Evolutionary conservation across 129 eudicot species (phyloP), one percentile per base, ranked within the genome.

Genomic region (Erigeron canadensis): DNA sequence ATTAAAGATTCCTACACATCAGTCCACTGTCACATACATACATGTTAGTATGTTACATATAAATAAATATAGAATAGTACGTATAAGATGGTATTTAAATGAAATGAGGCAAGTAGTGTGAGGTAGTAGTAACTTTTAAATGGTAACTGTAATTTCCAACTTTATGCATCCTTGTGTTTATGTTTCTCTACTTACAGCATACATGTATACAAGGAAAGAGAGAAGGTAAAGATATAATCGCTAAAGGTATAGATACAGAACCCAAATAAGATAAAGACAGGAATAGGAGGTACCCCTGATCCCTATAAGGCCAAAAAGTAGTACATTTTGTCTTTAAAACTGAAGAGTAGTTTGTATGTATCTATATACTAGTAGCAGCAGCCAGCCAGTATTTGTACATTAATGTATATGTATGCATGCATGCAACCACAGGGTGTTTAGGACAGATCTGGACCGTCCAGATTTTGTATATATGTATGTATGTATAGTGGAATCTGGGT

Each of bases 81-180:
- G 40, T 15, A 0, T 21, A 2, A 57, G 15, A 57, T 22, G 5
- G 47, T 9, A 54, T 15, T 40, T 3, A 40, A 23, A 75, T 46
- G 17, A 18, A 57, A 58, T 45, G 34, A 44, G 59, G 74, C 59
- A 69, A 47, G 69, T 57, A 41, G 53, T 34, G 68, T 58, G 43
- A n/a, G n/a, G n/a, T 57, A 40, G 8, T 57, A 57, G 10, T 71
- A 8, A 11, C n/a, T 63, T 68, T 4, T 50, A 18, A 66, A 53
- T 71, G 63, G 82, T 78, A 78, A 78, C 77, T 78, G 82, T 55
- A 69, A 23, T 63, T 18, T 63, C 39, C 64, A 78, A 54, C 82
- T 78, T 78, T 71, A 78, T 71, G 82, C 82, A 63, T 71, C 72
- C 77, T 64, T 78, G 68, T 78, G 77, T 78, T 71, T 43, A 71